Conservation (phyloP, 2,329 filamentous ascomycete genomes). For the Juglanconis oblonga region DNA sequence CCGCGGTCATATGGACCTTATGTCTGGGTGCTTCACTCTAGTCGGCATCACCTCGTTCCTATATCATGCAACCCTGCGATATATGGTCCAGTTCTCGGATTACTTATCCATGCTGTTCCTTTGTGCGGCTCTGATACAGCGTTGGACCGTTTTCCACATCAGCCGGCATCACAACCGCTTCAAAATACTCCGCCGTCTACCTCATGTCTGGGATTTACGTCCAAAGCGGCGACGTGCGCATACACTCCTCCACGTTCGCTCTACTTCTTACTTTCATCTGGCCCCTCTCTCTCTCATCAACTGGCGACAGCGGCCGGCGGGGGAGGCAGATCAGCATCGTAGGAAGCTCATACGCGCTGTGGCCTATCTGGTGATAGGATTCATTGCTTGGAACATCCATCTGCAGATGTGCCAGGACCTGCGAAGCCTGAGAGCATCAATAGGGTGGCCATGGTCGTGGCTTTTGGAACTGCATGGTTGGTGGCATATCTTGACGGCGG, state of each 20-base stretch:
- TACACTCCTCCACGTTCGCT: constrained; percentile 38
- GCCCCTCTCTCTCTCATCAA: constrained; percentile 32
- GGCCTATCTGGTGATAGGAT: constrained; percentile 40
- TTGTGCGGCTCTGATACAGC: constrained; percentile 49
- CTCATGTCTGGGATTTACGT: constrained; percentile 41
- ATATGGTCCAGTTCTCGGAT: constrained; percentile 45
- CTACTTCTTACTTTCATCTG: constrained; percentile 30
- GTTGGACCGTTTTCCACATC: constrained; percentile 37
- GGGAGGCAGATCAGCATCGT: constrained; percentile 23
- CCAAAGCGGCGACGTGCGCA: constrained; percentile 38
- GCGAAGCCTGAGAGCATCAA: constrained; percentile 36
- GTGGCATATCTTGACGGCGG: constrained; percentile 63
- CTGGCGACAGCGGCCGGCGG: constrained; percentile 26
- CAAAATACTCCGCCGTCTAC: constrained; percentile 38
- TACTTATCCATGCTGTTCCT: constrained; percentile 58
- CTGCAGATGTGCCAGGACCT: constrained; percentile 49
- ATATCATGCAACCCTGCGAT: constrained; percentile 44
- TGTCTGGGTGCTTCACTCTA: constrained; percentile 37
- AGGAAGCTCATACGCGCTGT: constrained; percentile 27
- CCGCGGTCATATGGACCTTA: constrained; percentile 37
- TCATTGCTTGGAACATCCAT: constrained; percentile 56
- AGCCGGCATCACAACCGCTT: constrained; percentile 30
- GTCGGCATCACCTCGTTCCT: constrained; percentile 40
- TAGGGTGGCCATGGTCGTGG: constrained; percentile 55
- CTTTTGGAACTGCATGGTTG: constrained; percentile 59